These are phyloP conservation scores for Elsinoe necatrix DNA, from an alignment of 2,329 filamentous ascomycete genomes.

Conservation along the genomic window DNA sequence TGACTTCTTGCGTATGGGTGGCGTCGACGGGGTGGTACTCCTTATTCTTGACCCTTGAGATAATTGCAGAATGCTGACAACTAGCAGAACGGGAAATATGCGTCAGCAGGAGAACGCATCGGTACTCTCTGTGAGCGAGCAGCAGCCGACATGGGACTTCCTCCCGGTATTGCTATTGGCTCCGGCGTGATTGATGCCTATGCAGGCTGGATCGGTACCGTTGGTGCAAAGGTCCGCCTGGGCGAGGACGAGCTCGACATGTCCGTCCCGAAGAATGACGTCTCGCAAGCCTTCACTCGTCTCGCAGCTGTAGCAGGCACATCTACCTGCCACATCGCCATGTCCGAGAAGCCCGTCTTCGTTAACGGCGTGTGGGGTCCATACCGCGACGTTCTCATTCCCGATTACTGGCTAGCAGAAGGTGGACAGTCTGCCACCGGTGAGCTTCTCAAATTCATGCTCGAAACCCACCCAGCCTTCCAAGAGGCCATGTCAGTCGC, in stretches of 20 bases:
- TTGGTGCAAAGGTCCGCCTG: conserved; percentile 88
- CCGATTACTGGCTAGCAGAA: conserved; percentile 93
- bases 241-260: conserved; percentile 58
- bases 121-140: conserved; percentile 78
- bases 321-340: conserved; percentile 92
- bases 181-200: conserved; percentile 98
- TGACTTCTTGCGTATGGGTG: conserved; percentile 87
- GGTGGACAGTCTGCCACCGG: conserved; percentile 95
- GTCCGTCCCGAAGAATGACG: conserved; percentile 65
- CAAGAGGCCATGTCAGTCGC: conserved; percentile 70
- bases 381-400: conserved; percentile 87
- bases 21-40: conserved; percentile 83
- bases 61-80: conserved; percentile 25
- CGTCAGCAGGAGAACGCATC: conserved; percentile 85
- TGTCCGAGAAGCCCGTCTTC: conserved; percentile 89
- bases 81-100: conserved; percentile 74
- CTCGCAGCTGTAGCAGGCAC: conserved; percentile 92
- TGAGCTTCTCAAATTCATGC: conserved; percentile 84
- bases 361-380: conserved; percentile 95
- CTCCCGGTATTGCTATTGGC: conserved; percentile 80
- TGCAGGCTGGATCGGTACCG: conserved; percentile 96
- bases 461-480: conserved; percentile 90
- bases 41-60: conserved; percentile 18
- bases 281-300: conserved; percentile 86
- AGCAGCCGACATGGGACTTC: conserved; percentile 72